Conservation (phyloP, 352 stramenopile genomes). For the Pythium biforme region DNA sequence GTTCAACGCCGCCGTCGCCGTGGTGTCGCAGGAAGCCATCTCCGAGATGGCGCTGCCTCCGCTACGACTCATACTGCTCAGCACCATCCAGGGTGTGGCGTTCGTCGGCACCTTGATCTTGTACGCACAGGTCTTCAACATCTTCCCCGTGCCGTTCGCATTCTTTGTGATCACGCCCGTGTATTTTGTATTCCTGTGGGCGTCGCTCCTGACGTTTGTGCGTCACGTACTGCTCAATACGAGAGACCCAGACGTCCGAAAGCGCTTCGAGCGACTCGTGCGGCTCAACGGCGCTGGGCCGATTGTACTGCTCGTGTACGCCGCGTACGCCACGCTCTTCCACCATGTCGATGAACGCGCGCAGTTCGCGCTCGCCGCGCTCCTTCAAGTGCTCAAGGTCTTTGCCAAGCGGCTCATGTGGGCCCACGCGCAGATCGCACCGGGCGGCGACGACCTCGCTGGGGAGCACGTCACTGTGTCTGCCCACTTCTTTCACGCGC, state of each 20-base stretch:
- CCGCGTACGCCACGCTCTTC: conserved; percentile 32
- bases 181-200: conserved; percentile 17
- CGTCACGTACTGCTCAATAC: conserved; percentile 4
- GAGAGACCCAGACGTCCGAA: neutral
- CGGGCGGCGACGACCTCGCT: conserved; percentile 28
- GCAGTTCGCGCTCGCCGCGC: conserved; percentile 34
- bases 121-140: conserved; percentile 11
- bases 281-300: conserved; percentile 9
- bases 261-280: conserved; percentile 2
- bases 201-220: conserved; percentile 6
- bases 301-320: conserved; percentile 31
- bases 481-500: conserved; percentile 32
- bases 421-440: conserved; percentile 19
- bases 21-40: conserved; percentile 28
- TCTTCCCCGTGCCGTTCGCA: conserved; percentile 37
- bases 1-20: conserved; percentile 15
- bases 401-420: conserved; percentile 9
- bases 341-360: conserved; percentile 18
- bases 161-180: conserved; percentile 26
- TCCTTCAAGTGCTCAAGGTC: conserved; percentile 31
- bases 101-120: conserved; percentile 24
- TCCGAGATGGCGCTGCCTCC: conserved; percentile 26
- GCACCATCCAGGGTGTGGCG: conserved; percentile 12
- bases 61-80: conserved; percentile 14
- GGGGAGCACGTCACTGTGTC: conserved; percentile 13